Evolutionary conservation across 805 yeast species (phyloP).

Genomic region (Barnettozyma botsteinii): DNA sequence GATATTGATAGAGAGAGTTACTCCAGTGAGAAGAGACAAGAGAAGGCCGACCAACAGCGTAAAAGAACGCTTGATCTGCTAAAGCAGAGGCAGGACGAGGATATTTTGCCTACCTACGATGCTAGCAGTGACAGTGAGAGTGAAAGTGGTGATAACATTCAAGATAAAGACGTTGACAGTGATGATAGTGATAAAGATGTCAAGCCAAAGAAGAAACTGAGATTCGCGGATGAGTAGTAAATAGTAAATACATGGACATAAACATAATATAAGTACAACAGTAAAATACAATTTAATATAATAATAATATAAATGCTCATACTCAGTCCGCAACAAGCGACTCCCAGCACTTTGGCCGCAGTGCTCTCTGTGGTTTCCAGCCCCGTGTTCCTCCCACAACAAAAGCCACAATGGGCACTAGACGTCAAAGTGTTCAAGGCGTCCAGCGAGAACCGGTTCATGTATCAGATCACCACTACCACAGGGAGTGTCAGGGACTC

Average conservation of each 20-base stretch:
- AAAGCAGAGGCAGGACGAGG: constrained; percentile 15
- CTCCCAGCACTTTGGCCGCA: not conserved
- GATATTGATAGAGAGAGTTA: constrained; percentile 7
- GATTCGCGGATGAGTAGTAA: constrained; percentile 10
- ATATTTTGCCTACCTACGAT: constrained; percentile 18
- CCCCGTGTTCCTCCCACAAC: constrained; percentile 4
- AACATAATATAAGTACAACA: too few relatives aligned
- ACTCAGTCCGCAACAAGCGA: constrained; percentile 2
- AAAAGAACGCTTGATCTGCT: constrained; percentile 14
- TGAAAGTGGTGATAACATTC: constrained; percentile 7
- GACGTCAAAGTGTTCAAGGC: constrained; percentile 62
- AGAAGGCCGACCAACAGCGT: constrained; percentile 6
- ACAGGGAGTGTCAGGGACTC: not conserved
- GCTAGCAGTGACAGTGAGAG: constrained; percentile 13
- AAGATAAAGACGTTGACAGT: not conserved
- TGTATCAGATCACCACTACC: constrained; percentile 10
- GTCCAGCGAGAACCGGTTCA: constrained; percentile 35
- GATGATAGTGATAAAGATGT: not conserved
- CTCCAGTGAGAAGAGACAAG: not conserved
- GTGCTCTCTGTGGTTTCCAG: not conserved
- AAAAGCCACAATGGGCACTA: constrained; percentile 61
- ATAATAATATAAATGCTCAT: constrained; percentile 2
- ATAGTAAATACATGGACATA: too few relatives aligned
- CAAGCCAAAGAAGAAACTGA: constrained; percentile 9
- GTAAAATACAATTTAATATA: too few relatives aligned